Conservation (phyloP, 805 yeast genomes). For the Torulaspora franciscae region DNA sequence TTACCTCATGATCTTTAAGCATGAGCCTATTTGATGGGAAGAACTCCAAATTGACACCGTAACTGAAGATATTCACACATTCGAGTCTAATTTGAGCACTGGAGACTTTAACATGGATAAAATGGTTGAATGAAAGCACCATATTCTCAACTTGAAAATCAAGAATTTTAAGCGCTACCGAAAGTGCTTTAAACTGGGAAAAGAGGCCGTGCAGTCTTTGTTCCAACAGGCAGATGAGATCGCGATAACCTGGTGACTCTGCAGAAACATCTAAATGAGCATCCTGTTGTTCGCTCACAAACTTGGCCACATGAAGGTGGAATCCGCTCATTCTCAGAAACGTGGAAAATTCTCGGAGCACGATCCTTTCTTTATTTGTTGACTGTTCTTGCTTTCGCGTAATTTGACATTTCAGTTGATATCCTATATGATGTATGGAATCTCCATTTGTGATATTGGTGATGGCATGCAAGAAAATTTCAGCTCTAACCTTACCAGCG, state of each 20-base stretch:
- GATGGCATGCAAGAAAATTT: slow-evolving; percentile 22
- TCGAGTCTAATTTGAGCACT: slow-evolving; percentile 28
- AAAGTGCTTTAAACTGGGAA: slow-evolving; percentile 3
- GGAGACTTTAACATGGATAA: slow-evolving; percentile 23
- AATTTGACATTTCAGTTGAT: slow-evolving; percentile 14
- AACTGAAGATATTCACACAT: slow-evolving; percentile 21
- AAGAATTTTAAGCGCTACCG: slow-evolving; percentile 21
- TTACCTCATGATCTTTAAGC: slow-evolving; percentile 27
- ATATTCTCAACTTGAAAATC: slow-evolving; percentile 34
- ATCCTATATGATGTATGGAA: slow-evolving; percentile 20
- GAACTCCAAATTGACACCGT: slow-evolving; percentile 20
- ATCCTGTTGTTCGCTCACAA: neutral
- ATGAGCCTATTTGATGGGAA: slow-evolving; percentile 19
- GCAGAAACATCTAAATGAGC: neutral
- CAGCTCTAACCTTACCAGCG: slow-evolving; percentile 15
- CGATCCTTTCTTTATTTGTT: slow-evolving; percentile 6
- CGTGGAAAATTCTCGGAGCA: slow-evolving; percentile 21
- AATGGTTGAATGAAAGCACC: slow-evolving; percentile 15
- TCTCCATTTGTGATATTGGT: slow-evolving; percentile 14
- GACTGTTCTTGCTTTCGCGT: slow-evolving; percentile 1
- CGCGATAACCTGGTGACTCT: neutral
- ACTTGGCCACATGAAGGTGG: slow-evolving; percentile 12
- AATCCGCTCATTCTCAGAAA: slow-evolving; percentile 21
- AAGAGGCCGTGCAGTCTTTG: neutral
- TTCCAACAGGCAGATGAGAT: slow-evolving; percentile 3